These are phyloP conservation scores for Combretum micranthum DNA, from an alignment of 345 rosid species.

Conservation along the genomic window DNA sequence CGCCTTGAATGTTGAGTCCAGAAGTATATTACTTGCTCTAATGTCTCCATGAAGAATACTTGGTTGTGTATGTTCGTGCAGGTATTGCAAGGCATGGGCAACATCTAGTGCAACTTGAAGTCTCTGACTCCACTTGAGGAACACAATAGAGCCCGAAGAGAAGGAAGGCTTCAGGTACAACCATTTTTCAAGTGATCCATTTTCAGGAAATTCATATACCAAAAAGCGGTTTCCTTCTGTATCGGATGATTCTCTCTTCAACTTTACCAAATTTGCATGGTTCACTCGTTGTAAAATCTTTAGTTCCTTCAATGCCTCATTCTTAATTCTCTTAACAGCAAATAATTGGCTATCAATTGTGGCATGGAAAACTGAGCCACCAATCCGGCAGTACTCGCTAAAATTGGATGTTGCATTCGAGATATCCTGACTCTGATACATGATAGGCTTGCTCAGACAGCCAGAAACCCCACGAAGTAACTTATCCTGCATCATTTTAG, in stretches of 20 bases:
- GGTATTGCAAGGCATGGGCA: slow-evolving; percentile 53
- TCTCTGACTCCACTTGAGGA: slow-evolving; percentile 49
- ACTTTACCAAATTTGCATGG: slow-evolving; percentile 52
- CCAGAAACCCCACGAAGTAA: slow-evolving; percentile 44
- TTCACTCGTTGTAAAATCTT: slow-evolving; percentile 47
- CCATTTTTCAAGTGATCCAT: slow-evolving; percentile 49
- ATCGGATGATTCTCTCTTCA: slow-evolving; percentile 40
- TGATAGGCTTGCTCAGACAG: slow-evolving; percentile 38
- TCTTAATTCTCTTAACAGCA: slow-evolving; percentile 41
- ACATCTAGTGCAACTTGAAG: slow-evolving; percentile 41
- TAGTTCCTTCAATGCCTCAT: slow-evolving; percentile 32
- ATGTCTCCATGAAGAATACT: slow-evolving; percentile 44
- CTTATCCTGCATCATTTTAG: slow-evolving; percentile 35
- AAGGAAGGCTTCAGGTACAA: slow-evolving; percentile 24
- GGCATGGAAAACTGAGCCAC: slow-evolving; percentile 41
- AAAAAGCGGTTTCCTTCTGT: slow-evolving; percentile 30
- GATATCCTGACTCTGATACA: slow-evolving; percentile 32
- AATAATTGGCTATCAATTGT: slow-evolving; percentile 32
- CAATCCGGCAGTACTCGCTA: slow-evolving; percentile 28
- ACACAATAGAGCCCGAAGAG: slow-evolving; percentile 13
- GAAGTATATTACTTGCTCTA: slow-evolving; percentile 40
- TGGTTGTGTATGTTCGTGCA: slow-evolving; percentile 59
- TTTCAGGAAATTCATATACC: slow-evolving; percentile 58
- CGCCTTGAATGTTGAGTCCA: slow-evolving; percentile 44
- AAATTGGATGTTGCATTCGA: slow-evolving; percentile 40